Evolutionary conservation across 164 flowering plant species (phyloP).

Genomic region (Euptelea pleiosperma): DNA sequence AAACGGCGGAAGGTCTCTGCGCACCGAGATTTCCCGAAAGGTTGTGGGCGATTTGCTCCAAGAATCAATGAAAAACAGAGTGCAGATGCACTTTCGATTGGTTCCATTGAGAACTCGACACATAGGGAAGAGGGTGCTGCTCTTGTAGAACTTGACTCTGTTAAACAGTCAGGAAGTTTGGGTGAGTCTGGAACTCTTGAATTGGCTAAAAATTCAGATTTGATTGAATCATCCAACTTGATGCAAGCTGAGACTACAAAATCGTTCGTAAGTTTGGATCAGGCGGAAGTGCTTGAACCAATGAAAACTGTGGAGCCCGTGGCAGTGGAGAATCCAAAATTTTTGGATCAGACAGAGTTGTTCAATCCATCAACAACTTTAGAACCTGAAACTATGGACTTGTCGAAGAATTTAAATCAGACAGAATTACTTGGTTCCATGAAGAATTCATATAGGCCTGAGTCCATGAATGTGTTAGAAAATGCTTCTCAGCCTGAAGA

Average conservation of each 20-base stretch:
- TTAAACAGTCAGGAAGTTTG: not conserved
- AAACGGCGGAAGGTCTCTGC: conserved; percentile 55
- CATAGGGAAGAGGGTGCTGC: not conserved
- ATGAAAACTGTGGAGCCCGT: not conserved
- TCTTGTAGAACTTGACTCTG: conserved; percentile 4
- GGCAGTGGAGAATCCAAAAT: not conserved
- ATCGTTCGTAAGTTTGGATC: conserved; percentile 6
- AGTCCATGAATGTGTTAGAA: not conserved
- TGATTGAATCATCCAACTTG: too few relatives aligned
- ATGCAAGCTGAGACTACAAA: not conserved
- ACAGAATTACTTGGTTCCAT: not conserved
- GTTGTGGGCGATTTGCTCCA: conserved; percentile 38
- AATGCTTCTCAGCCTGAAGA: conserved; percentile 2
- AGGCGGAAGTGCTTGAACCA: not conserved
- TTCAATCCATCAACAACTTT: not conserved
- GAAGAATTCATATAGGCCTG: not conserved
- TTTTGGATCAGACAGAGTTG: not conserved
- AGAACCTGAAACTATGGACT: conserved; percentile 3
- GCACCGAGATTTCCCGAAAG: conserved; percentile 47
- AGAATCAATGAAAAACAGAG: not conserved
- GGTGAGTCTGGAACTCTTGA: conserved; percentile 6
- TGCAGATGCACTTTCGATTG: conserved; percentile 3
- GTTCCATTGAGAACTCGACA: not conserved
- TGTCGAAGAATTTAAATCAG: not conserved
- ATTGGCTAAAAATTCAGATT: too few relatives aligned